Base-by-base conservation (phyloP, 129 eudicot species). In the Logfia minima region DNA sequence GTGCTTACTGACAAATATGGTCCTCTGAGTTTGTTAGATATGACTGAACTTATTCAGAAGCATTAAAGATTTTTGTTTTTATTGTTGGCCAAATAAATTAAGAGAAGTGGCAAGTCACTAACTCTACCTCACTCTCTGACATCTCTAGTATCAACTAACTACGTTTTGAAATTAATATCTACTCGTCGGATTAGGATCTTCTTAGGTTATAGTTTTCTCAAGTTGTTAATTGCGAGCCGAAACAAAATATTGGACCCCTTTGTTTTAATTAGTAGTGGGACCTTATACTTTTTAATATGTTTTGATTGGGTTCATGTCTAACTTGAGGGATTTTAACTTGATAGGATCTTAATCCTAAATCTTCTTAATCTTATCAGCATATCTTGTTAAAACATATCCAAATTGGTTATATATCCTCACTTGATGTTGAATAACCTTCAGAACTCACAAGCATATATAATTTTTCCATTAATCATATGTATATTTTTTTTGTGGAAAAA, bases 1-100 rank as follows among this genome's bases (percentile, higher is more conserved):
- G 26, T 17, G 56, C 60, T 39, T 18, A 67, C 10, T 81, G 45
- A 43, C 76, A 68, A 60, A 6, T 68, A 14, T 81, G 80, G 80
- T 59, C 84, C 84, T 68, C 68, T 75, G 70, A 81, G 76, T 81
- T 80, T 81, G 62, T 75, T 48, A 48, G 66, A 32, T 75, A 68
- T 68, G 71, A 75, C 84, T 52, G 31, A 67, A 19, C 71, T 80
- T 80, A 51, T 67, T 66, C 64, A 28, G 29, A 80, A 56, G 26
- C 37, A 58, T 56, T 67, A 2, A 67, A 14, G 48, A 37, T 52
- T n/a, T 68, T 68, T 55, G 26, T 37, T 58, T 6, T 14, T 52
- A 35, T 11, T 72, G 67, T 64, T 80, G 66, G 72, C 65, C 75
- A 65, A 65, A 72, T 65, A 64, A n/a, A 60, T 64, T 79, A 37